phyloP scores from a whole-genome alignment of 2,329 filamentous ascomycete species.

The Macrophomina tecta region DNA sequence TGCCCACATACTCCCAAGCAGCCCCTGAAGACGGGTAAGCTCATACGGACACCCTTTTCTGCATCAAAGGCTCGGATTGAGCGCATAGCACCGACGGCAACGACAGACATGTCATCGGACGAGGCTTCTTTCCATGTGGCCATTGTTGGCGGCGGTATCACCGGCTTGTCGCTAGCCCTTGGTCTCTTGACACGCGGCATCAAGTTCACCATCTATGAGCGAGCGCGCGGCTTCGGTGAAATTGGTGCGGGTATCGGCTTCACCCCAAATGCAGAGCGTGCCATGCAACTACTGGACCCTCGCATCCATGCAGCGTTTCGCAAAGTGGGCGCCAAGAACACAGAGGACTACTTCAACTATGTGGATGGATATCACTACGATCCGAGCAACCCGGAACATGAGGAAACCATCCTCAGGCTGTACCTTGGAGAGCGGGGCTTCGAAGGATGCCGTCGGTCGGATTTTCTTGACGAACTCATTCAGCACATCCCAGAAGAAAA shows the following conservation, averaged over 20 bases:
- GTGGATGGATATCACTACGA: slow-evolving; percentile 28
- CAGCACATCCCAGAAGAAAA: slow-evolving; percentile 25
- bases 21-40: too few relatives aligned
- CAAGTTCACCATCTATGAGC: slow-evolving; percentile 39
- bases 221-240: slow-evolving; percentile 34
- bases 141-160: slow-evolving; percentile 40
- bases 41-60: background rate
- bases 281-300: background rate
- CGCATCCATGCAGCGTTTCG: slow-evolving; percentile 7
- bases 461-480: slow-evolving; percentile 31
- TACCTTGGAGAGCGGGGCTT: slow-evolving; percentile 32
- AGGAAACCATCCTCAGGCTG: slow-evolving; percentile 30
- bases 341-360: slow-evolving; percentile 27
- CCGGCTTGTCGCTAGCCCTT: slow-evolving; percentile 38
- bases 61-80: background rate
- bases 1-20: too few relatives aligned
- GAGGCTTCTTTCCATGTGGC: slow-evolving; percentile 21
- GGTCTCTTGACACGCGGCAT: slow-evolving; percentile 35
- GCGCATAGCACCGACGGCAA: background rate
- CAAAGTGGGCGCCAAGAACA: background rate
- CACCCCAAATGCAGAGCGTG: slow-evolving; percentile 20
- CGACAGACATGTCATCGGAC: background rate
- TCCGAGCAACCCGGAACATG: background rate
- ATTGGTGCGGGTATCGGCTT: slow-evolving; percentile 38
- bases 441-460: slow-evolving; percentile 26